phyloP scores from a whole-genome alignment of 352 stramenopile genomes.

The Globisporangium heterothallicum region DNA sequence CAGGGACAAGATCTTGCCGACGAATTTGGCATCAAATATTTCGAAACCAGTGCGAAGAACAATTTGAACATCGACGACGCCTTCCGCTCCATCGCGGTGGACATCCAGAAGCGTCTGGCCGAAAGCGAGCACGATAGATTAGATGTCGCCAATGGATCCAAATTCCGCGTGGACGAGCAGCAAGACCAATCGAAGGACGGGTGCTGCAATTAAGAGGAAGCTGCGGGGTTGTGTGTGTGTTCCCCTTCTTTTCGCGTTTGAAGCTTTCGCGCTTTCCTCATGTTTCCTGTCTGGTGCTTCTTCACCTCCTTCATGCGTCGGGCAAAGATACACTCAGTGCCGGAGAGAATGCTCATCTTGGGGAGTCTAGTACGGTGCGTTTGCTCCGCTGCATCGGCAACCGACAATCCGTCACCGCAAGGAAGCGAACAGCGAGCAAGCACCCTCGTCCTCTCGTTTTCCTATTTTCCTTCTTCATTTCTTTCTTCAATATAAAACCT shows the following conservation, averaged over 20 bases:
- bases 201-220: slow-evolving; percentile 53
- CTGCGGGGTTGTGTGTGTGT: neutral
- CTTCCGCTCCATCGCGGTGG: slow-evolving; percentile 84
- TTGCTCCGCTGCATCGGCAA: too few species aligned
- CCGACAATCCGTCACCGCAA: too few species aligned
- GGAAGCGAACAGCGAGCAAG: neutral
- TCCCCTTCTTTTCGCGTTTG: neutral
- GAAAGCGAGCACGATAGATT: slow-evolving; percentile 87
- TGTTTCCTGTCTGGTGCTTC: too few species aligned
- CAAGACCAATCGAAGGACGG: slow-evolving; percentile 73
- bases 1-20: slow-evolving; percentile 91
- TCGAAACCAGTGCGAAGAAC: slow-evolving; percentile 92
- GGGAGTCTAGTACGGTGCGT: too few species aligned
- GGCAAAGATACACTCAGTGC: too few species aligned
- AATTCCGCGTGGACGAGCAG: slow-evolving; percentile 82
- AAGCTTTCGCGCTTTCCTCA: neutral
- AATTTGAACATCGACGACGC: slow-evolving; percentile 91
- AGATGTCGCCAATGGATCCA: slow-evolving; percentile 83
- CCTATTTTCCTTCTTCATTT: neutral
- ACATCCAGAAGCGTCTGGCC: slow-evolving; percentile 84
- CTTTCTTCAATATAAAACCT: neutral
- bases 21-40: slow-evolving; percentile 94
- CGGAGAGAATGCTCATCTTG: too few species aligned
- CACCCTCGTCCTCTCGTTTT: neutral
- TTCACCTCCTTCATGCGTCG: too few species aligned